Base-by-base conservation (phyloP, 805 yeast species). In the Metschnikowia baotianmanensis region DNA sequence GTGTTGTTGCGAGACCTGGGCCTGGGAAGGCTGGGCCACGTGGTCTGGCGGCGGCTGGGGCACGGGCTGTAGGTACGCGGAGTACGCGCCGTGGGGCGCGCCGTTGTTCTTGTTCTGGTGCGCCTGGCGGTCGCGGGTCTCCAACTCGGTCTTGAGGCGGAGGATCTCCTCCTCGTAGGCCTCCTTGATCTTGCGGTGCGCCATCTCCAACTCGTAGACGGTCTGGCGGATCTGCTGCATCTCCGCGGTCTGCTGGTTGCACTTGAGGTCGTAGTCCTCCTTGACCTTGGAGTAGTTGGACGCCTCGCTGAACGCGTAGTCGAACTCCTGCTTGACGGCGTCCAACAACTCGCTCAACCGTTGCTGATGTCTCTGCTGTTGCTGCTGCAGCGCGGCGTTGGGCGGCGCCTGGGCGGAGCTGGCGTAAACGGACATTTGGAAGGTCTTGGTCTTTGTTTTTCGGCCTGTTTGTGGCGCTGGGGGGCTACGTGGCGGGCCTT, bases 151-250 rank as follows among this genome's bases (percentile, higher is more conserved):
- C 63, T 91, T 89, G 63, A 91, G 75, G 52, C 93, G 75, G 59
- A 79, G 71, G 42, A 93, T 85, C 66, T 91, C 98, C 56, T 86
- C 96, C 63, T 91, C 97, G 65, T 91, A 93, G 34, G 90, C 89
- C 58, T 91, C 97, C 67, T 91, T 90, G 77, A 93, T 86, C 60
- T 87, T 86, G 53, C 96, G 77, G 69, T 91, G 98, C 28, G 96
- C 91, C 76, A 83, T 78, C 63, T 91, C 97, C 56, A 91, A 76
- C 61, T 93, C 98, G 59, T 83, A 89, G 21, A 91, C 96, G 9
- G 96, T 87, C 58, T 89, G 95, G 57, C 96, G 79, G 43, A 91
- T 89, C 61, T 86, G 95, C 59, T 89, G 90, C 78, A 91, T 82
- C 64, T 93, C 99, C 38, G 83, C 85, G 42, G 88, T 82, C 65